phyloP scores from a whole-genome alignment of 768 basidiomycete genomes.

The Kwoniella pini region DNA sequence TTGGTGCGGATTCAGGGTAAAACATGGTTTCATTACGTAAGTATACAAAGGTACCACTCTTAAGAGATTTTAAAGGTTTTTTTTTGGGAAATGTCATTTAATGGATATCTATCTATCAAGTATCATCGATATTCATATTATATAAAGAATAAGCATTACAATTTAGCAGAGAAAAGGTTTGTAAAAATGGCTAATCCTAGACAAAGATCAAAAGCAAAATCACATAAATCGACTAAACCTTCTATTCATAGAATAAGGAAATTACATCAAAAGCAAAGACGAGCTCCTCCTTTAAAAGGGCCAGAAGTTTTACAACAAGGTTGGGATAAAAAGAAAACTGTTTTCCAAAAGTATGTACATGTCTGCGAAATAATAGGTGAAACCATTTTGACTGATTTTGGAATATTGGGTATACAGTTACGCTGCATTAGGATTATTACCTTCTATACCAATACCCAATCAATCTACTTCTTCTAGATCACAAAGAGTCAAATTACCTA shows the following conservation, averaged over 20 bases:
- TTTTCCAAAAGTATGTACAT: constrained; percentile 84
- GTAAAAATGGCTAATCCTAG: constrained; percentile 84
- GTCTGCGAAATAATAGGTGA: too few species aligned
- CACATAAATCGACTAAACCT: constrained; percentile 73
- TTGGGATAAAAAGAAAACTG: constrained; percentile 85
- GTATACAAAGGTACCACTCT: background rate
- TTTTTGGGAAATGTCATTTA: background rate
- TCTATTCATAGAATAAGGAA: constrained; percentile 61
- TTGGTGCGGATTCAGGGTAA: background rate
- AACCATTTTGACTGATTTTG: background rate
- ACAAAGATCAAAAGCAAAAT: constrained; percentile 81
- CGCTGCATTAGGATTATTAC: constrained; percentile 50
- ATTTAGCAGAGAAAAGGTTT: too few species aligned
- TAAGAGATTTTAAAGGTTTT: background rate
- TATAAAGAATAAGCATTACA: too few species aligned
- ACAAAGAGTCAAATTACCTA: constrained; percentile 33
- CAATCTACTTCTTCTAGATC: constrained; percentile 31
- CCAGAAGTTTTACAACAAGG: constrained; percentile 77
- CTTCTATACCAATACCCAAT: constrained; percentile 44
- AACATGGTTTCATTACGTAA: background rate
- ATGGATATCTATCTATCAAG: too few species aligned
- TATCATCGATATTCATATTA: too few species aligned
- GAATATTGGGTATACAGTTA: constrained; percentile 36
- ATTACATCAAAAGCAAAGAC: constrained; percentile 70
- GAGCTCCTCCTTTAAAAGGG: constrained; percentile 72